phyloP scores from a whole-genome alignment of 1,284 basidiomycete genomes.

The Pseudozyma sp. region DNA sequence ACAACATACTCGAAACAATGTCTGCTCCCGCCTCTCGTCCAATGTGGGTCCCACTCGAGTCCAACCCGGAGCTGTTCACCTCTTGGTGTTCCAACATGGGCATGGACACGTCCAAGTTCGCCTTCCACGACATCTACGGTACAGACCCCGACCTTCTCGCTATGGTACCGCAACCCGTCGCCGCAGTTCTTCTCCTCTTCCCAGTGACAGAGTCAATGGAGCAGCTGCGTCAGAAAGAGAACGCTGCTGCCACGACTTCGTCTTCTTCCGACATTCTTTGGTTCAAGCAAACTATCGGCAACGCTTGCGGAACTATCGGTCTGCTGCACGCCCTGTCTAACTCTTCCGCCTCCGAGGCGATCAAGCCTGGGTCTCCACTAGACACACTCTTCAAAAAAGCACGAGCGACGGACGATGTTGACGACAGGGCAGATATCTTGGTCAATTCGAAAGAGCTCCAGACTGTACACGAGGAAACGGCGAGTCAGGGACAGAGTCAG shows the following conservation, averaged over 20 bases:
- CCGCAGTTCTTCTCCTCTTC: constrained; percentile 72
- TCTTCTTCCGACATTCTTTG: constrained; percentile 42
- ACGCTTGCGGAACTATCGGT: constrained; percentile 69
- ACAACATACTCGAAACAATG: too few relatives aligned
- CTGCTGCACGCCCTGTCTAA: constrained; percentile 67
- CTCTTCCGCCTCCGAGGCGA: constrained; percentile 46
- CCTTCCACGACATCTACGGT: constrained; percentile 72
- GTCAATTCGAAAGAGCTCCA: constrained; percentile 48
- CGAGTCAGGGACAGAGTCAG: constrained; percentile 59
- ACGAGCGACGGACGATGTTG: constrained; percentile 18
- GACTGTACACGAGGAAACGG: constrained; percentile 55
- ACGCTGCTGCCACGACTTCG: constrained; percentile 25
- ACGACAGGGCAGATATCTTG: constrained; percentile 45
- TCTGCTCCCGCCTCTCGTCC: constrained; percentile 2
- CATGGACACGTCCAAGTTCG: constrained; percentile 65
- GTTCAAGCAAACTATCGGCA: constrained; percentile 69
- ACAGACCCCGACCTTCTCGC: constrained; percentile 72
- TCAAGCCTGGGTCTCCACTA: constrained; percentile 51
- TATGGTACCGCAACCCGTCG: constrained; percentile 71
- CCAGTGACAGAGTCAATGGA: constrained; percentile 70
- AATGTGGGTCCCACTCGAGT: constrained; percentile 68
- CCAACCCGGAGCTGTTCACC: constrained; percentile 68
- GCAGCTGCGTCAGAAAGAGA: constrained; percentile 38
- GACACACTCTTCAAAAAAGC: constrained; percentile 54
- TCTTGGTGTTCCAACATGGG: constrained; percentile 61